A percentile compares a stretch with the other conserved stretches of the same genome.
These are phyloP conservation scores for Xanthoconium stramineum DNA, from an alignment of 768 basidiomycete species.

Conservation along the genomic window DNA sequence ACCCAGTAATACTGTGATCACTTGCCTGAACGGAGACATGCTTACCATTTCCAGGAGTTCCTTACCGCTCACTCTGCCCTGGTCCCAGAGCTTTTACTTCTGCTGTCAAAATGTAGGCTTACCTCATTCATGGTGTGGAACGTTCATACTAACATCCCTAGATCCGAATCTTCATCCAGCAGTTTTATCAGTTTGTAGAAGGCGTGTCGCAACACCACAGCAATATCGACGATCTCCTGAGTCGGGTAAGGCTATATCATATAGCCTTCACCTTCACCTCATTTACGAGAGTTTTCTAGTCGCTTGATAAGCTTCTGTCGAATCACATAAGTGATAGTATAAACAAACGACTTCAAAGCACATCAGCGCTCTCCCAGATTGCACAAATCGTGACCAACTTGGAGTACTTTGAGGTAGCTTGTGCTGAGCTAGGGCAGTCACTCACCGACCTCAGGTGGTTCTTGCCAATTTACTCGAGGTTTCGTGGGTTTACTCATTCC, in stretches of 20 bases:
- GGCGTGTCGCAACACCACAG: conserved; percentile 90
- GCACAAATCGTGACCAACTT: conserved; percentile 91
- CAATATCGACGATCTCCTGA: conserved; percentile 87
- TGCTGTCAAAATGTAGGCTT: conserved; percentile 81
- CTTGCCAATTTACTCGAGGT: background rate
- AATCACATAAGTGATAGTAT: conserved; percentile 76
- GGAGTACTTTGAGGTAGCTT: conserved; percentile 86
- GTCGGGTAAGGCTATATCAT: conserved; percentile 54
- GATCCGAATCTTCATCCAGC: conserved; percentile 87
- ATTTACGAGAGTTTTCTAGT: conserved; percentile 43
- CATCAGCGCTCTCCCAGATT: conserved; percentile 83
- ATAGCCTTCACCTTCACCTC: background rate
- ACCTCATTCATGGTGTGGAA: background rate
- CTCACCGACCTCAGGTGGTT: conserved; percentile 76
- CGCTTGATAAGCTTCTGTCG: conserved; percentile 79
- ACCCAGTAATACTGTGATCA: conserved; percentile 38
- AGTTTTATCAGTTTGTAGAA: conserved; percentile 95
- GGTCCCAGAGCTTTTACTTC: conserved; percentile 94
- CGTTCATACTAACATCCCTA: conserved; percentile 30
- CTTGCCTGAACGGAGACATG: background rate
- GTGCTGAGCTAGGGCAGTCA: conserved; percentile 78
- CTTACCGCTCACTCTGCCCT: conserved; percentile 76
- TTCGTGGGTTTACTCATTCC: conserved; percentile 4
- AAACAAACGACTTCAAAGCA: conserved; percentile 64
- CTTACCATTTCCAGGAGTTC: conserved; percentile 43